phyloP scores from a whole-genome alignment of 1,284 basidiomycete genomes.

The Ganoderma multipileum region DNA sequence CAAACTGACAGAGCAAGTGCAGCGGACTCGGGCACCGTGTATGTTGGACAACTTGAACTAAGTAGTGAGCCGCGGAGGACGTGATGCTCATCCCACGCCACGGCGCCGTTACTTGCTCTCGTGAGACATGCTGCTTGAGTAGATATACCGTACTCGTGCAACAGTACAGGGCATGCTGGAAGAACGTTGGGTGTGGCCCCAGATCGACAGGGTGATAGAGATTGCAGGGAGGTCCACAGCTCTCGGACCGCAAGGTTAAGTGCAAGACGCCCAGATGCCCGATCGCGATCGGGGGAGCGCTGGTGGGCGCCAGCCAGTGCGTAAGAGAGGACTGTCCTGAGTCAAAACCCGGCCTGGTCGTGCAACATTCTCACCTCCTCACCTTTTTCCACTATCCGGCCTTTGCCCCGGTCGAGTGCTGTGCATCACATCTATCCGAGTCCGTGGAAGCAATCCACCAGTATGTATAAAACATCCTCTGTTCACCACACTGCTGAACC shows the following conservation, averaged over 20 bases:
- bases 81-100: neutral
- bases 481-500: slow-evolving; percentile 16
- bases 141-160: neutral
- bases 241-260: neutral
- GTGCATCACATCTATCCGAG: slow-evolving; percentile 15
- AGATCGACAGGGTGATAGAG: neutral
- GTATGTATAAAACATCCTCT: slow-evolving; percentile 30
- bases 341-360: slow-evolving; percentile 27
- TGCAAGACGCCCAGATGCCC: neutral
- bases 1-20: slow-evolving; percentile 3
- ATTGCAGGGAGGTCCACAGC: neutral
- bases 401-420: slow-evolving; percentile 9
- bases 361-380: slow-evolving; percentile 12
- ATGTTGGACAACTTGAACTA: too few species aligned
- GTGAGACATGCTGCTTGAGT: neutral
- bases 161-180: neutral
- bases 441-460: slow-evolving; percentile 15
- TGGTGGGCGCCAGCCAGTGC: slow-evolving; percentile 4
- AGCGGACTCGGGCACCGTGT: neutral
- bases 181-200: too few species aligned
- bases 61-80: neutral
- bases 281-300: slow-evolving; percentile 10
- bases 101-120: neutral
- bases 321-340: slow-evolving; percentile 15
- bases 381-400: slow-evolving; percentile 7